phyloP scores from a whole-genome alignment of 2,329 filamentous ascomycete species.

The Macrophomina phaseolina region DNA sequence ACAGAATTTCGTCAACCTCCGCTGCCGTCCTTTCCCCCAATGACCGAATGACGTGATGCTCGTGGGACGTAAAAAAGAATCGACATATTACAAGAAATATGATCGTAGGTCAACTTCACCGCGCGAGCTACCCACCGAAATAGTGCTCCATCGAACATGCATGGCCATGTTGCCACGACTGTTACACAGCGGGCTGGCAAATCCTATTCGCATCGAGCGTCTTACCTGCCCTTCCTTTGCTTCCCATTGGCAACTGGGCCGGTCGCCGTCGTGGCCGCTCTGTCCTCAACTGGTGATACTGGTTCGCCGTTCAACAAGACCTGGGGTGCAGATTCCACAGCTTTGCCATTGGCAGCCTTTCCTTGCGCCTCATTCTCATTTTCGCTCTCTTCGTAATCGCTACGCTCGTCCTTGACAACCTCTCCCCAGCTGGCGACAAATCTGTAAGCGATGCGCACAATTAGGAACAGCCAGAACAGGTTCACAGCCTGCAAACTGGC shows the following conservation, averaged over 20 bases:
- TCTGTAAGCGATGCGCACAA: conserved; percentile 74
- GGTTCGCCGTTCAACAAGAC: conserved; percentile 38
- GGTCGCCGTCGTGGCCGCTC: conserved; percentile 12
- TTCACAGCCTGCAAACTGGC: conserved; percentile 75
- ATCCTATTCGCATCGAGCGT: neutral
- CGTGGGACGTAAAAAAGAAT: conserved; percentile 13
- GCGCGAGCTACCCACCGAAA: neutral
- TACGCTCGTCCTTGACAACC: conserved; percentile 72
- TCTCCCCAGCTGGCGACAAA: conserved; percentile 63
- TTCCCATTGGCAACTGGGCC: conserved; percentile 7
- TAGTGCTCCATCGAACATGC: neutral
- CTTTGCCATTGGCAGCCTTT: conserved; percentile 19
- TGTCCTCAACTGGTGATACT: conserved; percentile 27
- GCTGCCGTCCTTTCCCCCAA: neutral
- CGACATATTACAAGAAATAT: conserved; percentile 11
- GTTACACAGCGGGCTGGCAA: neutral
- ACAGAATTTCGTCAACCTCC: neutral
- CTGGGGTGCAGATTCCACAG: conserved; percentile 31
- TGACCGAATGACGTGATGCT: neutral
- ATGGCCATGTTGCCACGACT: neutral
- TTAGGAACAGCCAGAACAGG: conserved; percentile 81
- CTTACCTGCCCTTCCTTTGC: conserved; percentile 22
- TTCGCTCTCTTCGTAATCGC: conserved; percentile 61
- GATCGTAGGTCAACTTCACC: neutral
- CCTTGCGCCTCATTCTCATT: conserved; percentile 17